Evolutionary conservation across 164 flowering plant genomes (phyloP).

Genomic region (Nymphaea colorata): DNA sequence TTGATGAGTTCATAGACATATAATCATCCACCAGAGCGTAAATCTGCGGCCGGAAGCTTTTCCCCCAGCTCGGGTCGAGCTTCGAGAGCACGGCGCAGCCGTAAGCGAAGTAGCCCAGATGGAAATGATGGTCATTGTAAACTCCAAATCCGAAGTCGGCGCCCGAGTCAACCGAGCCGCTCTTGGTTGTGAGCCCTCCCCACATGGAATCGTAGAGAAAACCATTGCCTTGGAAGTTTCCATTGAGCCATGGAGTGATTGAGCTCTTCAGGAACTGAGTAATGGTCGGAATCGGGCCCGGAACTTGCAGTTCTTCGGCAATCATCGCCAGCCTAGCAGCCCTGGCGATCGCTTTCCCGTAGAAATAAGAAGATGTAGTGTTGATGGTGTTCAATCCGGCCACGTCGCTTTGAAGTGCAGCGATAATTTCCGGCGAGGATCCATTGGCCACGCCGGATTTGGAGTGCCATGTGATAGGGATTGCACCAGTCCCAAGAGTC

Average conservation of each 20-base stretch:
- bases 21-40: slow-evolving; percentile 75
- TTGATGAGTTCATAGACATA: slow-evolving; percentile 39
- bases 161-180: slow-evolving; percentile 54
- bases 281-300: slow-evolving; percentile 45
- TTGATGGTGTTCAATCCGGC: slow-evolving; percentile 28
- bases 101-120: slow-evolving; percentile 81
- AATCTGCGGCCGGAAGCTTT: slow-evolving; percentile 64
- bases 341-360: slow-evolving; percentile 77
- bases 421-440: slow-evolving; percentile 28
- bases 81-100: slow-evolving; percentile 78
- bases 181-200: slow-evolving; percentile 81
- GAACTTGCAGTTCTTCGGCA: slow-evolving; percentile 65
- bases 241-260: slow-evolving; percentile 84
- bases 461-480: slow-evolving; percentile 84
- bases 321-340: slow-evolving; percentile 87
- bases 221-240: slow-evolving; percentile 61
- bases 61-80: slow-evolving; percentile 81
- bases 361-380: slow-evolving; percentile 72
- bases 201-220: slow-evolving; percentile 71
- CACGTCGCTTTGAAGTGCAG: slow-evolving; percentile 55
- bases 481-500: slow-evolving; percentile 43
- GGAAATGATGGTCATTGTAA: slow-evolving; percentile 84
- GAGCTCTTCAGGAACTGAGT: slow-evolving; percentile 43
- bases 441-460: slow-evolving; percentile 34
- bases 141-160: slow-evolving; percentile 91